Evolutionary conservation across 192 early-diverging fungal genomes (phyloP).

Genomic region (Rhizophagus clarus): DNA sequence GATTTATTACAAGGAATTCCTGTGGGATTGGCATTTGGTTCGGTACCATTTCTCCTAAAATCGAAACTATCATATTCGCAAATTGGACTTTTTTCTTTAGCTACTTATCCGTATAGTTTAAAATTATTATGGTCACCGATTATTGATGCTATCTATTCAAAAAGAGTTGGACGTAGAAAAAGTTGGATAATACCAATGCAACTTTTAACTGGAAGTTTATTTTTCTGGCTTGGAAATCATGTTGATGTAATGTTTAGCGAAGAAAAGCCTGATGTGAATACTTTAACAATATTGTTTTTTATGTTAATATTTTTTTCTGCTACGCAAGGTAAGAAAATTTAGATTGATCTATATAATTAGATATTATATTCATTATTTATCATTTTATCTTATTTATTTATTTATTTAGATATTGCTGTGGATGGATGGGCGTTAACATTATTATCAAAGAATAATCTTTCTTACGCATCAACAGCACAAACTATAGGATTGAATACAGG

Average conservation of each 20-base stretch:
- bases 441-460: conserved; percentile 88
- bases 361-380: conserved; percentile 10
- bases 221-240: conserved; percentile 75
- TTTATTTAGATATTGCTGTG: conserved; percentile 59
- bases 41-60: conserved; percentile 94
- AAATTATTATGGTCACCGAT: conserved; percentile 99
- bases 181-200: conserved; percentile 99
- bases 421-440: conserved; percentile 94
- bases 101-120: conserved; percentile 95
- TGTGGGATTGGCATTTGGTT: conserved; percentile 87
- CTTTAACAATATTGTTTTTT: conserved; percentile 79
- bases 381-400: neutral
- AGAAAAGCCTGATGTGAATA: conserved; percentile 61
- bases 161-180: conserved; percentile 86
- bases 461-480: conserved; percentile 91
- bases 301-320: conserved; percentile 91
- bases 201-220: conserved; percentile 74
- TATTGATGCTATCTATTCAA: conserved; percentile 87
- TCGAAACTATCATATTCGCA: conserved; percentile 89
- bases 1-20: conserved; percentile 95
- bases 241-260: conserved; percentile 69
- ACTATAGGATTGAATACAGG: conserved; percentile 96
- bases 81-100: conserved; percentile 92
- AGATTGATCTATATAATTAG: conserved; percentile 21
- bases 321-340: conserved; percentile 84